A percentile compares a stretch with the other conserved stretches of the same genome.
These are phyloP conservation scores for Diplodia mutila DNA, from an alignment of 2,329 filamentous ascomycete genomes.

Conservation along the genomic window DNA sequence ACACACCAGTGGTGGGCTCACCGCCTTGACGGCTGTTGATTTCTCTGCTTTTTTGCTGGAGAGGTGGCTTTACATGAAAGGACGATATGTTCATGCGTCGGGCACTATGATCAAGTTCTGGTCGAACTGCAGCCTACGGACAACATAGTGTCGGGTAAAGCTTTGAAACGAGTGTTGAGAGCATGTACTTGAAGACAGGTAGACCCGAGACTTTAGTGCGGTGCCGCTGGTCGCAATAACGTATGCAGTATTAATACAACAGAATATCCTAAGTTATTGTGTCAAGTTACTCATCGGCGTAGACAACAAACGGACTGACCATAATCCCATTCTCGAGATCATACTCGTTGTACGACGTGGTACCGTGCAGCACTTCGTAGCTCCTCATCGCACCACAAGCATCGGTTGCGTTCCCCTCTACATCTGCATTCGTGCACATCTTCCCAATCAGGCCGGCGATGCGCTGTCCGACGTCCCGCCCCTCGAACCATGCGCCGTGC, in stretches of 20 bases:
- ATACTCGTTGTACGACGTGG: slow-evolving; percentile 35
- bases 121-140: too few species aligned
- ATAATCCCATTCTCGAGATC: slow-evolving; percentile 39
- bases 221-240: background rate
- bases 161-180: too few species aligned
- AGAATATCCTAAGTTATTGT: background rate
- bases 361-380: slow-evolving; percentile 39
- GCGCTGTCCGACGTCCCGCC: slow-evolving; percentile 37
- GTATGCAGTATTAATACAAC: background rate
- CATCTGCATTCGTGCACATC: slow-evolving; percentile 32
- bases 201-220: too few species aligned
- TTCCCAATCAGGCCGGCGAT: slow-evolving; percentile 36
- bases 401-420: slow-evolving; percentile 11
- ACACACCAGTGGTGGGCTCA: too few species aligned
- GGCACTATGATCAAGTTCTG: too few species aligned
- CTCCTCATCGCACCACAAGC: slow-evolving; percentile 36
- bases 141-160: too few species aligned
- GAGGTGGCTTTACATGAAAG: too few species aligned
- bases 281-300: slow-evolving; percentile 7
- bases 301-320: slow-evolving; percentile 28
- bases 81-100: too few species aligned
- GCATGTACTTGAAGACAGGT: too few species aligned
- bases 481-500: slow-evolving; percentile 52
- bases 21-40: too few species aligned
- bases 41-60: too few species aligned